Evolutionary conservation across 2,329 filamentous ascomycete genomes (phyloP), one percentile per base, ranked within the genome.

Genomic region (Pseudopyrenochaeta lycopersici): DNA sequence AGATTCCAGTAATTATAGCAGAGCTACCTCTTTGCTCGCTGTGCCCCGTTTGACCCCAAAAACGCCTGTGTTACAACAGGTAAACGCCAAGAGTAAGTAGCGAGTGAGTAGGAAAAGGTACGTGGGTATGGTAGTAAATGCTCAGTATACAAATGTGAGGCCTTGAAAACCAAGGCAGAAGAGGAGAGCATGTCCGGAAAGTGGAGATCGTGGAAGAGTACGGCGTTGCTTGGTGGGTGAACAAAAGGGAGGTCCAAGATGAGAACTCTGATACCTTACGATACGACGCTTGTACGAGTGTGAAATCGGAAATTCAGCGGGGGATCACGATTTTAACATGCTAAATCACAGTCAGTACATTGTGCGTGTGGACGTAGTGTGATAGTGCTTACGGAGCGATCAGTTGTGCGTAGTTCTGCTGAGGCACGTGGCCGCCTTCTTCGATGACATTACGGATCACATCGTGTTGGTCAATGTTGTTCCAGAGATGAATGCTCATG

Each of bases 401-500:
- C 42, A 76, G 56, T 47, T 71, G 70, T 27, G 63, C 66, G 49
- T 75, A 76, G n/a, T 68, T 65, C 49, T 75, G 67, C n/a, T 60
- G 49, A 4, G 72, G 72, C 29, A 72, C 72, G 11, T 39, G 38
- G 0, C 63, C 59, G 2, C 73, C 73, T 14, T 73, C 67, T 33
- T 74, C 71, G 23, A 76, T 75, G 0, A 74, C 69, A 11, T 56
- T 61, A 2, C 73, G 54, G 5, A 76, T 75, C 7, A 75, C 59
- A 36, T 75, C 73, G 41, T 67, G 61, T n/a, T 68, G 65, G 2
- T 67, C 68, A 20, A 76, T 69, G 35, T 68, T 73, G 36, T 67
- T 74, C 73, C 73, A 76, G 14, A 74, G 49, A 60, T 76, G 73
- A n/a, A 76, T 75, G 12, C 62, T 70, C 68, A 77, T 73, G 2